Conservation (phyloP, 2,329 filamentous ascomycete genomes). For the Blastomyces emzantsi region DNA sequence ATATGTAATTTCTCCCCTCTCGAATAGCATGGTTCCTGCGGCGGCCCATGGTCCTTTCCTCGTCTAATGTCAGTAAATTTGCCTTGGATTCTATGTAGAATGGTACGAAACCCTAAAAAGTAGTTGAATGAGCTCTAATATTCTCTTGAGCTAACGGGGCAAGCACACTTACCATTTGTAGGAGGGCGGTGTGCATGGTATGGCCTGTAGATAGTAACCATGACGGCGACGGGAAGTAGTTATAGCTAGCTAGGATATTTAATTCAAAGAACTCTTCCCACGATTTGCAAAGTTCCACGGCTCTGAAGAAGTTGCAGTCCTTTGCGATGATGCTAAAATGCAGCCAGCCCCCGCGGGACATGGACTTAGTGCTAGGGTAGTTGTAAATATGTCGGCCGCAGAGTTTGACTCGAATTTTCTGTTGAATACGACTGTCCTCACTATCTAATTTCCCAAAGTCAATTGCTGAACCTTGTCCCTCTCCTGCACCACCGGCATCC, state of each 20-base stretch:
- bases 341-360: constrained; percentile 42
- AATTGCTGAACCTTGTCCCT: constrained; percentile 19
- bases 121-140: constrained; percentile 14
- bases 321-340: constrained; percentile 45
- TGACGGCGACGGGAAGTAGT: constrained; percentile 42
- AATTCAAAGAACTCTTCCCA: constrained; percentile 46
- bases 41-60: constrained; percentile 10
- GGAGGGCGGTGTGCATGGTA: constrained; percentile 31
- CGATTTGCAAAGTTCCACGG: constrained; percentile 41
- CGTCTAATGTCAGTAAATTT: constrained; percentile 25
- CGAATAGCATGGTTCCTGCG: constrained; percentile 23
- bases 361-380: constrained; percentile 41
- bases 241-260: constrained; percentile 37
- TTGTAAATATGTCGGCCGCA: constrained; percentile 45
- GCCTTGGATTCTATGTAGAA: constrained; percentile 29
- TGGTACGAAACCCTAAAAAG: constrained; percentile 28
- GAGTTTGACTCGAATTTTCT: constrained; percentile 38
- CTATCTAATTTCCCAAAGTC: constrained; percentile 33
- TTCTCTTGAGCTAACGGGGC: neutral
- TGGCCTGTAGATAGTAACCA: constrained; percentile 32
- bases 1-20: constrained; percentile 36
- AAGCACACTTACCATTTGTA: constrained; percentile 29
- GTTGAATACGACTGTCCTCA: constrained; percentile 17
- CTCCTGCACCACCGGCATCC: constrained; percentile 9
- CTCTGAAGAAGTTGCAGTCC: constrained; percentile 39